These are phyloP conservation scores for Lantana camara DNA, from an alignment of 257 asterid species.

Conservation along the genomic window DNA sequence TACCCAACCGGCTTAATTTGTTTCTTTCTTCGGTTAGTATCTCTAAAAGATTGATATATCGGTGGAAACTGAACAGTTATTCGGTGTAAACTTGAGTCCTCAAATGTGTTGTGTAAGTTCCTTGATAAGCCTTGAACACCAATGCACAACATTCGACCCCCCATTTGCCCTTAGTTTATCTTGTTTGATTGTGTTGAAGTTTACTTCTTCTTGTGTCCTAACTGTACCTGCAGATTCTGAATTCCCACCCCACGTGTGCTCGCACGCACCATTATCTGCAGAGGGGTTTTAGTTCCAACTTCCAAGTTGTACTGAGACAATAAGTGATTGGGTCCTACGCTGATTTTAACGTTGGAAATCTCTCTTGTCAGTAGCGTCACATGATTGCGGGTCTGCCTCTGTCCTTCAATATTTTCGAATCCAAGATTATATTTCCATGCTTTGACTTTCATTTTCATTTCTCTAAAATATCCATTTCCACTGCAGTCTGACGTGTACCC, in stretches of 20 bases:
- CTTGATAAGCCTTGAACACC: too few species aligned
- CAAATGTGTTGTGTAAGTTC: too few species aligned
- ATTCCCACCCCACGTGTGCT: slow-evolving; percentile 14
- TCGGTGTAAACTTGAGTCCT: too few species aligned
- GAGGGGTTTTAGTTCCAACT: not conserved
- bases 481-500: slow-evolving; percentile 20
- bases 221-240: not conserved
- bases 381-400: slow-evolving; percentile 21
- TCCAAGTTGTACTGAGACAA: not conserved
- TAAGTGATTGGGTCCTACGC: slow-evolving; percentile 7
- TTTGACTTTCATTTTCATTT: slow-evolving; percentile 29
- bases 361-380: slow-evolving; percentile 11
- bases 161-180: not conserved
- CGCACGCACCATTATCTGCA: not conserved
- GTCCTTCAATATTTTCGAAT: slow-evolving; percentile 11
- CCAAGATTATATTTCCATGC: slow-evolving; percentile 23
- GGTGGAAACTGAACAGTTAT: too few species aligned
- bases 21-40: too few species aligned
- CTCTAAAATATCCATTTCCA: not conserved
- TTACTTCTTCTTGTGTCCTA: not conserved
- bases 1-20: too few species aligned
- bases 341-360: slow-evolving; percentile 5
- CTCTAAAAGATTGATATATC: too few species aligned
- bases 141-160: too few species aligned
- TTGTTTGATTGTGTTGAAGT: not conserved